These are phyloP conservation scores for Ligustrum vulgare DNA, from an alignment of 257 asterid species.

Conservation along the genomic window DNA sequence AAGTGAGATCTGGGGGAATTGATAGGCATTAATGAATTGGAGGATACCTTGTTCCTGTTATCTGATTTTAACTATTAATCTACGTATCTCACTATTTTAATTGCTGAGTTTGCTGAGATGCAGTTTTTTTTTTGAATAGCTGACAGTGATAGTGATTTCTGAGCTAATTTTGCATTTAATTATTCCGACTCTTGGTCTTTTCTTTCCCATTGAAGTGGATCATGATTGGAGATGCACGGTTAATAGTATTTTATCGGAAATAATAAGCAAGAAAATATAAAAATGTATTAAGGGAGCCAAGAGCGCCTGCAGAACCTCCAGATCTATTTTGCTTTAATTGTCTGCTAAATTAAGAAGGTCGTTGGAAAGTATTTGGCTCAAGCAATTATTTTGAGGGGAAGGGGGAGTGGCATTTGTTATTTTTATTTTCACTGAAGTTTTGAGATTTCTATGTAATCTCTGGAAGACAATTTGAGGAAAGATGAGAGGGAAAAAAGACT, in stretches of 20 bases:
- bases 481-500: not conserved
- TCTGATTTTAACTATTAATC: conserved; percentile 6
- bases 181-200: not conserved
- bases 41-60: not conserved
- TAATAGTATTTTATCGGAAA: not conserved
- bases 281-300: not conserved
- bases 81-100: not conserved
- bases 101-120: not conserved
- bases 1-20: conserved; percentile 37
- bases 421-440: not conserved
- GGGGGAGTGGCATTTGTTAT: not conserved
- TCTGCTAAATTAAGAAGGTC: not conserved
- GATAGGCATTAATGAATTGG: not conserved
- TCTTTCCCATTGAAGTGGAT: not conserved
- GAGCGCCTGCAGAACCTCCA: not conserved
- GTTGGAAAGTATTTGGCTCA: not conserved
- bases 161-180: not conserved
- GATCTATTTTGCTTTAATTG: not conserved
- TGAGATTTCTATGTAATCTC: not conserved
- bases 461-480: conserved; percentile 7
- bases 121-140: not conserved
- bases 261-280: not conserved
- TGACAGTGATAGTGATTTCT: not conserved
- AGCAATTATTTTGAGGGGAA: not conserved
- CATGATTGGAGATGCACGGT: not conserved